These are phyloP conservation scores for Irpex lacteus DNA, from an alignment of 1,284 basidiomycete species.

Conservation along the genomic window DNA sequence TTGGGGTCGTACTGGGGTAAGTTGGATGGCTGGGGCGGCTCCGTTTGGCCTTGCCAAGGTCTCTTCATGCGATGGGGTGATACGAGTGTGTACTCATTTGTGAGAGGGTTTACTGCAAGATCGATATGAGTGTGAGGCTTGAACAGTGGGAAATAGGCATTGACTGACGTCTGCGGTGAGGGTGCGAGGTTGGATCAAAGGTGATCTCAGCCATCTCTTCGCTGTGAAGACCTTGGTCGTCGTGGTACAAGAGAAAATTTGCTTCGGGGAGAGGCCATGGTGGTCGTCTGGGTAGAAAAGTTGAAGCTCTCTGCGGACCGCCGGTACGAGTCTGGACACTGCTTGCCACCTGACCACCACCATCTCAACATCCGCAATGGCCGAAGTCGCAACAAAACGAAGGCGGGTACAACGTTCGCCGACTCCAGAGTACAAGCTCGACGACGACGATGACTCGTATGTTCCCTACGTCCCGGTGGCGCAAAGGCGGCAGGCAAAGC, in stretches of 20 bases:
- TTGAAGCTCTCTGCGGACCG: neutral
- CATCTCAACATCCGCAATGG: neutral
- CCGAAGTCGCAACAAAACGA: conserved; percentile 22
- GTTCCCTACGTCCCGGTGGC: conserved; percentile 88
- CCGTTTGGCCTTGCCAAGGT: conserved; percentile 85
- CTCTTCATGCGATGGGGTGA: conserved; percentile 83
- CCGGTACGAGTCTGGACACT: neutral
- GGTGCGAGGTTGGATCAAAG: conserved; percentile 66
- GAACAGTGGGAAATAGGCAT: neutral
- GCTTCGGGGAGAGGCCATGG: neutral
- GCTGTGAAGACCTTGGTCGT: conserved; percentile 10
- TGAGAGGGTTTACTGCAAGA: conserved; percentile 70
- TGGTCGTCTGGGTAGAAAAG: neutral
- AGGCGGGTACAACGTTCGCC: conserved; percentile 46
- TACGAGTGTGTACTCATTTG: conserved; percentile 77
- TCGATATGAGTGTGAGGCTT: conserved; percentile 13
- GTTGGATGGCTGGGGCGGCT: conserved; percentile 51
- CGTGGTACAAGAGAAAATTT: neutral
- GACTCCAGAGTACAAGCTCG: conserved; percentile 62
- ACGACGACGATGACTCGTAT: conserved; percentile 61
- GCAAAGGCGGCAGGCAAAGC: conserved; percentile 78
- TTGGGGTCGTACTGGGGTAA: conserved; percentile 73
- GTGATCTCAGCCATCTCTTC: conserved; percentile 38
- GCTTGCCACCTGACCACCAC: neutral
- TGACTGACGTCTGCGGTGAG: conserved; percentile 68